Percentiles rank a stretch among this genome's conserved stretches.
Evolutionary conservation across 208 protist species (phyloP).

Genomic region (Leishmania mexicana): DNA sequence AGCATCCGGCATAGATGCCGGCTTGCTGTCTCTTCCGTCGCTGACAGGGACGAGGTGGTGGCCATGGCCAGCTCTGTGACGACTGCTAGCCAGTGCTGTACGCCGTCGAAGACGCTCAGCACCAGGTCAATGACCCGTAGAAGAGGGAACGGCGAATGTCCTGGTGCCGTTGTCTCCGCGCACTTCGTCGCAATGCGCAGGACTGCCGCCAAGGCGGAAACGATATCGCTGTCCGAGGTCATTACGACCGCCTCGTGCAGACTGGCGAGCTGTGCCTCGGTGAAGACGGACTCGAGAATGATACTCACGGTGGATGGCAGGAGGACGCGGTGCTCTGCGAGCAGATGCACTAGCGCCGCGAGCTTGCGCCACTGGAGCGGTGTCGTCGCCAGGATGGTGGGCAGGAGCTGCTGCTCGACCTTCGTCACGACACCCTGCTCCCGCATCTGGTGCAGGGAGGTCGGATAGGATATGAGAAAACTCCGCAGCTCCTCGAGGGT

Average conservation of each 20-base stretch:
- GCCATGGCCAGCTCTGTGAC: conserved; percentile 10
- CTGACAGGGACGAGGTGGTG: background rate
- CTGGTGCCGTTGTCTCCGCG: background rate
- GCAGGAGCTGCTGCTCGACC: conserved; percentile 48
- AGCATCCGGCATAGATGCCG: conserved; percentile 34
- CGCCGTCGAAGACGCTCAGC: conserved; percentile 16
- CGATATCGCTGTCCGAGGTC: conserved; percentile 4
- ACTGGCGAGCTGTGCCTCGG: background rate
- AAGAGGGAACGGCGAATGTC: background rate
- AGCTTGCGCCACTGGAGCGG: conserved; percentile 27
- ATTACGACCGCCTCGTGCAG: conserved; percentile 5
- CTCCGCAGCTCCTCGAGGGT: conserved; percentile 48
- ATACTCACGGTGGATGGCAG: conserved; percentile 17
- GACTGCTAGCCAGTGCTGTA: conserved; percentile 17
- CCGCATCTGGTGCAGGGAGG: conserved; percentile 47
- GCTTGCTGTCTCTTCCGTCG: conserved; percentile 3
- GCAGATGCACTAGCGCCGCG: conserved; percentile 36
- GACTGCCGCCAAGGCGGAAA: background rate
- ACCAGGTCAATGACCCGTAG: conserved; percentile 14
- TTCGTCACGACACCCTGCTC: conserved; percentile 41
- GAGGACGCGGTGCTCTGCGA: conserved; percentile 50
- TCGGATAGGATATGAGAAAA: conserved; percentile 65
- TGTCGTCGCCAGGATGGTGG: conserved; percentile 22
- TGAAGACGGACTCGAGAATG: conserved; percentile 37
- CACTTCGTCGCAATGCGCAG: conserved; percentile 4